Base-by-base conservation (phyloP, 1,284 basidiomycete species). In the Chalciporus sp. region DNA sequence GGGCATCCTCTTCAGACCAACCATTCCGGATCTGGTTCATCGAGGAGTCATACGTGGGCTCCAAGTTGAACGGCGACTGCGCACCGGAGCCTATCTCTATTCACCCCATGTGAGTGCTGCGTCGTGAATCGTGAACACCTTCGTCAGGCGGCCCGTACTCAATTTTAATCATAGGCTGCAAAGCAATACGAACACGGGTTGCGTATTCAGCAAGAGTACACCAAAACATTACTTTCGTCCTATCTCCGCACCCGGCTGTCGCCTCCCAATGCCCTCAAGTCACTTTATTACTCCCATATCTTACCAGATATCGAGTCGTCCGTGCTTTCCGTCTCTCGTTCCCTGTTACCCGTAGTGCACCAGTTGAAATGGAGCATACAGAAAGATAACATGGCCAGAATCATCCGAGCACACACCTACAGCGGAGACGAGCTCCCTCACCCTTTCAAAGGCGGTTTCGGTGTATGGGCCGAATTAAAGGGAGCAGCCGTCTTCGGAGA, bases 1-100 rank as follows among this genome's bases (percentile, higher is more conserved):
- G 29, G 86, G 86, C 5, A 66, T 76, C 35, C 73, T 77, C 17
- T 67, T 89, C 17, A 74, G 88, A 45, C 86, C 88, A 3, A 84
- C 84, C 4, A 66, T 88, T 6, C 74, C 75, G 16, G 86, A 90
- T 50, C 74, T 90, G 16, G 79, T 87, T 9, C 82, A 85, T 42
- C 74, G 87, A 45, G 81, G 83, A 26, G 84, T 90, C 48, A 79
- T 90, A 51, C 81, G 81, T 31, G 88, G 87, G 3, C 69, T 87
- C 39, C 79, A 79, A 17, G 78, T 89, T 47, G 85, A 86, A 65
- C 71, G 85, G 54, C 71, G 80, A 53, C 86, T 83, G 81, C 77
- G 85, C 58, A 74, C 76, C 57, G 88, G 87, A 20, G 61, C 71
- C 29, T 89, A 90, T 62, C 75, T 88, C 51, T 82, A 83, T 61